These are phyloP conservation scores for Spinellus fusiger DNA, from an alignment of 192 early-diverging fungal genomes.

Conservation along the genomic window DNA sequence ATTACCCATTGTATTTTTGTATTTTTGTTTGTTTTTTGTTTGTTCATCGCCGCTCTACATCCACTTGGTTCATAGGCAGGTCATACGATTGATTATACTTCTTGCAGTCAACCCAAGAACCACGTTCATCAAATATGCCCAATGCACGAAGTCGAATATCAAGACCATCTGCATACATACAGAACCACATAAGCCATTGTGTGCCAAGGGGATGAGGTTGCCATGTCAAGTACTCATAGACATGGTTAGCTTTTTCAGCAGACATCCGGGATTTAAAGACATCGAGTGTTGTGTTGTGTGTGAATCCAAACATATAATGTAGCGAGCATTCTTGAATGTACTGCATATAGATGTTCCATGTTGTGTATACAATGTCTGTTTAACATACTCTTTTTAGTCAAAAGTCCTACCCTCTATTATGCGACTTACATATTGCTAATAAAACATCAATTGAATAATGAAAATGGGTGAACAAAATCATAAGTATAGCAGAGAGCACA, in stretches of 20 bases:
- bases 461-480: conserved; percentile 48
- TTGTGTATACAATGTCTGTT: conserved; percentile 16
- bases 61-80: too few relatives aligned
- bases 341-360: conserved; percentile 19
- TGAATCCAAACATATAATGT: conserved; percentile 16
- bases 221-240: conserved; percentile 15
- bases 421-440: conserved; percentile 33
- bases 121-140: conserved; percentile 13
- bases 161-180: conserved; percentile 19
- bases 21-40: too few relatives aligned
- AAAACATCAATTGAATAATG: conserved; percentile 62
- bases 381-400: neutral
- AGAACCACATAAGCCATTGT: conserved; percentile 21
- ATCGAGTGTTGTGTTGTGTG: conserved; percentile 9
- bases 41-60: too few relatives aligned
- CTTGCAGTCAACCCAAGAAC: conserved; percentile 6
- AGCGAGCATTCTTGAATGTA: conserved; percentile 20
- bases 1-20: too few relatives aligned
- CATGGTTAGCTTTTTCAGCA: neutral
- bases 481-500: conserved; percentile 34
- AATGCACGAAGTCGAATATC: conserved; percentile 19
- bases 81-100: too few relatives aligned
- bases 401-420: neutral
- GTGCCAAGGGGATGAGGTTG: conserved; percentile 20
- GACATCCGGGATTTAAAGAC: conserved; percentile 10